phyloP scores from a whole-genome alignment of 2,329 filamentous ascomycete species.

The Amylocarpus encephaloides region DNA sequence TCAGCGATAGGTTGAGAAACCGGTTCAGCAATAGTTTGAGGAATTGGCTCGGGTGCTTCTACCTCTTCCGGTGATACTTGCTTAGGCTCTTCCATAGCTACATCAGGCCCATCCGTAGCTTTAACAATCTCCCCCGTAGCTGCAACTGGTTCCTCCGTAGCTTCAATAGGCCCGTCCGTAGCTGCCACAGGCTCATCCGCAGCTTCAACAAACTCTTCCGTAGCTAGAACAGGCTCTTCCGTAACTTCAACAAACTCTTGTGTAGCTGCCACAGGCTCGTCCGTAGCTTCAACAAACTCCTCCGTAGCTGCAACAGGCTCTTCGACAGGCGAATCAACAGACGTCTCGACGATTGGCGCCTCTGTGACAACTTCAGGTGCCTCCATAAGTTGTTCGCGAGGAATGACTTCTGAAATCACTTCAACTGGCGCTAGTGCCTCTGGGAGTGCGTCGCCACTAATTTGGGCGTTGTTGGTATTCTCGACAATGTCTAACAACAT shows the following conservation, averaged over 20 bases:
- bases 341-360: background rate
- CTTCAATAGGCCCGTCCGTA: too few relatives aligned
- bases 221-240: too few relatives aligned
- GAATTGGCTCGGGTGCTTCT: background rate
- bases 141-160: too few relatives aligned
- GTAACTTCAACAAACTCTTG: too few relatives aligned
- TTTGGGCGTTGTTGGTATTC: constrained; percentile 14
- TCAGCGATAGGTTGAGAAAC: background rate
- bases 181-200: too few relatives aligned
- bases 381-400: background rate
- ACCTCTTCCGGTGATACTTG: background rate
- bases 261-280: too few relatives aligned
- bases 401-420: too few relatives aligned
- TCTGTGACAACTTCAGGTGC: too few relatives aligned
- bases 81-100: background rate
- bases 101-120: background rate
- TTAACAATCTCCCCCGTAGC: background rate
- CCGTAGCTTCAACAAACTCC: too few relatives aligned
- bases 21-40: background rate
- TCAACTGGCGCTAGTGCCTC: too few relatives aligned
- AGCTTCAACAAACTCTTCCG: too few relatives aligned
- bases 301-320: background rate
- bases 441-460: constrained; percentile 1
- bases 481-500: constrained; percentile 26
- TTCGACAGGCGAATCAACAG: constrained; percentile 1